A percentile compares a stretch with the other conserved stretches of the same genome.
Conservation (phyloP, 805 yeast genomes). For the Clavispora carvajalis region DNA sequence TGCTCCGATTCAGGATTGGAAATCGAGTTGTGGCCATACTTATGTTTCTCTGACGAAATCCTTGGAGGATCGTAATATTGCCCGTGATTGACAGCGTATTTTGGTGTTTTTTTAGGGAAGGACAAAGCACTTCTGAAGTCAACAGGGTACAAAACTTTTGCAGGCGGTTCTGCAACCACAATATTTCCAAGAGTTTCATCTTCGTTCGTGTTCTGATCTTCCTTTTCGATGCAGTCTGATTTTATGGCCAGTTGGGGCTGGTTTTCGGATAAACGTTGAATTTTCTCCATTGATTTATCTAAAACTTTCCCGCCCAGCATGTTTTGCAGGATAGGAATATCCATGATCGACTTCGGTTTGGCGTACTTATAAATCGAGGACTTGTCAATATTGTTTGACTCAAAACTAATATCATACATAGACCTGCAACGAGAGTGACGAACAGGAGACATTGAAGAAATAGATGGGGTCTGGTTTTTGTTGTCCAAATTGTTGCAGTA, state of each 20-base stretch:
- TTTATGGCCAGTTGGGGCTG: too few relatives aligned
- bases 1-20: constrained; percentile 1
- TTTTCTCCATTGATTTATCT: too few relatives aligned
- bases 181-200: constrained; percentile 11
- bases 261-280: too few relatives aligned
- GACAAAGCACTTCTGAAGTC: constrained; percentile 33
- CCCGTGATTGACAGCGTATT: background rate
- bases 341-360: constrained; percentile 7
- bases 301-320: too few relatives aligned
- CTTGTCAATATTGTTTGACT: background rate
- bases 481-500: background rate
- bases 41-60: background rate
- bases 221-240: too few relatives aligned
- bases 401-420: constrained; percentile 28
- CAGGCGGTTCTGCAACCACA: constrained; percentile 35
- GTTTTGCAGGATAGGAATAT: background rate
- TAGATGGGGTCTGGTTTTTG: constrained; percentile 1
- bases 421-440: constrained; percentile 38
- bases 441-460: constrained; percentile 14
- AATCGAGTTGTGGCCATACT: background rate
- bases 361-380: constrained; percentile 2
- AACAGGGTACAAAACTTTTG: constrained; percentile 30
- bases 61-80: background rate
- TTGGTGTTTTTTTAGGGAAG: background rate
- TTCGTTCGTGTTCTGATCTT: too few relatives aligned